Conservation (phyloP, 495 filamentous ascomycete species). For the Penicillium ochrochloron region DNA sequence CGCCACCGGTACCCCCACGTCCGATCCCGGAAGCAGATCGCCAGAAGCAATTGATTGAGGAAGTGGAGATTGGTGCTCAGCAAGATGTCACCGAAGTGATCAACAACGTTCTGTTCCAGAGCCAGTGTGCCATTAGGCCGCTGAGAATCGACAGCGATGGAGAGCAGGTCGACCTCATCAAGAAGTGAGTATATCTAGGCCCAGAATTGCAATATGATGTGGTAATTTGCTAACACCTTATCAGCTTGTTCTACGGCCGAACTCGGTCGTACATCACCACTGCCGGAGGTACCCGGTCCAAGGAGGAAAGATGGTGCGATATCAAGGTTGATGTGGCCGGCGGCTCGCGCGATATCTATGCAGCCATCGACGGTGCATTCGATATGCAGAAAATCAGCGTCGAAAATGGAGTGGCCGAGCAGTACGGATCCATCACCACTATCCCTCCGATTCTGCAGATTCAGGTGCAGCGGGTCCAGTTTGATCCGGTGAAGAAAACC, state of each 20-base stretch:
- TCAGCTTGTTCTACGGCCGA: constrained; percentile 62
- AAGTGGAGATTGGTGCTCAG: constrained; percentile 67
- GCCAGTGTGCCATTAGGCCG: constrained; percentile 85
- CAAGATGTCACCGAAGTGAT: constrained; percentile 97
- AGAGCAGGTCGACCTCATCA: constrained; percentile 80
- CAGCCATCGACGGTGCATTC: constrained; percentile 82
- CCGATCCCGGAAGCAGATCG: constrained; percentile 40
- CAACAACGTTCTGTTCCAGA: constrained; percentile 83
- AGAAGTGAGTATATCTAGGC: constrained; percentile 52
- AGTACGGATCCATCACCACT: constrained; percentile 74
- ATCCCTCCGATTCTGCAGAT: constrained; percentile 88
- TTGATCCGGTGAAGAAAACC: constrained; percentile 59
- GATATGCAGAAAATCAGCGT: constrained; percentile 75
- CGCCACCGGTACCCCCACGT: constrained; percentile 55
- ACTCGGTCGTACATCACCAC: constrained; percentile 58
- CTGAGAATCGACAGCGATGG: constrained; percentile 61
- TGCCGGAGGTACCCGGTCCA: constrained; percentile 47
- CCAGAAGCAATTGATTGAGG: constrained; percentile 51
- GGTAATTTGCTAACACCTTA: constrained; percentile 26
- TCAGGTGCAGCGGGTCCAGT: constrained; percentile 80
- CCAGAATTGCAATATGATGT: neutral
- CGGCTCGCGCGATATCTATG: constrained; percentile 71
- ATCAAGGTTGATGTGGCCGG: constrained; percentile 67
- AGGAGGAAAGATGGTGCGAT: constrained; percentile 64
- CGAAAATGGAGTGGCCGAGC: constrained; percentile 62